Percentiles rank a stretch among this genome's conserved stretches.
Conservation (phyloP, 441 rosid species). For the Rhodomyrtus psidioides region DNA sequence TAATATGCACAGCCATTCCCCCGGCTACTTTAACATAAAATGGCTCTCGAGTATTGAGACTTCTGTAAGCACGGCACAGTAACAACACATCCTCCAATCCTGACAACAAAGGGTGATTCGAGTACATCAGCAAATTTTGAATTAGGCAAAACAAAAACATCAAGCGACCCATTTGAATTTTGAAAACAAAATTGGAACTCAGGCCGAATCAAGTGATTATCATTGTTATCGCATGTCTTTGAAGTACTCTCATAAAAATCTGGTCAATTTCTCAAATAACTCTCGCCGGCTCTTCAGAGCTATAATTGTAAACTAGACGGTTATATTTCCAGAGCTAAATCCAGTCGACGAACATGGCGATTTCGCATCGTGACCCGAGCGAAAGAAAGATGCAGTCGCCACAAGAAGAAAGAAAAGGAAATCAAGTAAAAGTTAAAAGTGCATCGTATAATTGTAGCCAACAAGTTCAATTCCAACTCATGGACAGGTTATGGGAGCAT, state of each 20-base stretch:
- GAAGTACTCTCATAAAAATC: not conserved
- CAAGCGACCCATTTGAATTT: not conserved
- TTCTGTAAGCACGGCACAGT: not conserved
- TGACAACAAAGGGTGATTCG: not conserved
- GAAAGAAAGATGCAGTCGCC: not conserved
- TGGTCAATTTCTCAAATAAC: not conserved
- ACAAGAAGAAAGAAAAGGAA: not conserved
- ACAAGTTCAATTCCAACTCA: constrained; percentile 25
- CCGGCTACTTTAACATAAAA: too few relatives aligned
- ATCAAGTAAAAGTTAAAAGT: not conserved
- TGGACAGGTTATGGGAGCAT: constrained; percentile 13
- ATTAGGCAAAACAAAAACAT: not conserved
- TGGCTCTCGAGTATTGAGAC: not conserved
- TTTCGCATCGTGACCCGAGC: too few relatives aligned
- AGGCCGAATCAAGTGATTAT: not conserved
- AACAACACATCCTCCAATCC: not conserved
- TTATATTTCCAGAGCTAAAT: not conserved
- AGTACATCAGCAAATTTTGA: not conserved
- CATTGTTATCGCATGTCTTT: not conserved
- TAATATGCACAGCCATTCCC: too few relatives aligned
- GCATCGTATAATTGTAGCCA: not conserved
- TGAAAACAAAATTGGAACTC: not conserved
- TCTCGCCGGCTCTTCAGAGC: too few relatives aligned
- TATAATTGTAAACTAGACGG: too few relatives aligned
- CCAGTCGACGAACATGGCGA: rapidly evolving